Conservation (phyloP, 2,329 filamentous ascomycete species). For the Podosphaera leucotricha region DNA sequence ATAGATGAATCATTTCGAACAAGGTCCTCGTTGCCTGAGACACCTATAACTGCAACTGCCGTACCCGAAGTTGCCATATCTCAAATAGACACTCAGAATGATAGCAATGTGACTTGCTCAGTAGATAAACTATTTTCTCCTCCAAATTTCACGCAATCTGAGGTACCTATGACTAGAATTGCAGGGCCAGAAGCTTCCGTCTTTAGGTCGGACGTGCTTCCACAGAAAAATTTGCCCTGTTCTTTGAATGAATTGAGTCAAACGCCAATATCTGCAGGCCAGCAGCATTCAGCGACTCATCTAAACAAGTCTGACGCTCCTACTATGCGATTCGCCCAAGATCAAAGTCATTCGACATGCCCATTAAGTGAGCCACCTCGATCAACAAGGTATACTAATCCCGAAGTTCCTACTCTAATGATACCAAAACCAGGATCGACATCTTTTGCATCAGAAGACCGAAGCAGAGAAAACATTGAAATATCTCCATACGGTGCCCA, state of each 20-base stretch:
- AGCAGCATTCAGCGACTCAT: too few species aligned
- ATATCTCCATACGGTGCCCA: not conserved
- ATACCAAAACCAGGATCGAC: not conserved
- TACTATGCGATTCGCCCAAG: not conserved
- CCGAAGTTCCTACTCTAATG: not conserved
- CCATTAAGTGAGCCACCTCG: not conserved
- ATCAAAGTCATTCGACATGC: not conserved
- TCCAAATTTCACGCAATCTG: not conserved
- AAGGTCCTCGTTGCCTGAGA: not conserved
- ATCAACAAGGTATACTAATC: not conserved
- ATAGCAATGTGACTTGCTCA: not conserved
- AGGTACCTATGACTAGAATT: not conserved
- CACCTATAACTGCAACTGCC: not conserved
- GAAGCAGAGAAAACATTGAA: not conserved
- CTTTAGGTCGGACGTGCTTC: not conserved
- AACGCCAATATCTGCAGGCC: not conserved
- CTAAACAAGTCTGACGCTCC: not conserved
- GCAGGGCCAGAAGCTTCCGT: not conserved
- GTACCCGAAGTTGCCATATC: not conserved
- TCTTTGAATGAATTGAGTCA: not conserved
- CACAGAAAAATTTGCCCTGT: not conserved
- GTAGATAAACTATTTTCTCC: not conserved
- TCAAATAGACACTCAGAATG: not conserved
- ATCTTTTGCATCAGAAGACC: not conserved
- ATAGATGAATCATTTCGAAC: not conserved